Conservation (phyloP, 1,139 yeast species). For the Meyerozyma carpophila region DNA sequence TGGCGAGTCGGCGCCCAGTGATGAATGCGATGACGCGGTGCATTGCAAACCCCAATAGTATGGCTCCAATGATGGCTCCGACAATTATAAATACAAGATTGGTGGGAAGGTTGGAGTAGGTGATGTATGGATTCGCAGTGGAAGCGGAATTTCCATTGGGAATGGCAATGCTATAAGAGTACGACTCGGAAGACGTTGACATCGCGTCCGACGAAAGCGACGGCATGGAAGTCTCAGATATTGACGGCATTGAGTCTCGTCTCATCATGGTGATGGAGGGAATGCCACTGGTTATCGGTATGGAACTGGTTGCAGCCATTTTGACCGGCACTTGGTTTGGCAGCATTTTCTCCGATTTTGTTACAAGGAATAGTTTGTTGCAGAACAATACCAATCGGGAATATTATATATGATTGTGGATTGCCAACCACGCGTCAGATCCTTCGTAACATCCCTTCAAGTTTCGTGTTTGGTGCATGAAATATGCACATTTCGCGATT, state of each 20-base stretch:
- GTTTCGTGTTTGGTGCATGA: neutral
- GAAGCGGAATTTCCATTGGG: constrained; percentile 6
- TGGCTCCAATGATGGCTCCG: constrained; percentile 29
- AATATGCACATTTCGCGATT: neutral
- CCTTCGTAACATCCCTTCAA: neutral
- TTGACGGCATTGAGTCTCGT: neutral
- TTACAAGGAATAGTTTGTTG: neutral
- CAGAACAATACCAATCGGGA: neutral
- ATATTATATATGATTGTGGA: neutral
- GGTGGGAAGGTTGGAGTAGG: constrained; percentile 18
- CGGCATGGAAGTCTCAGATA: neutral
- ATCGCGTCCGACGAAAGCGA: constrained; percentile 2
- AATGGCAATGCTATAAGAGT: constrained; percentile 13
- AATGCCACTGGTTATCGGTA: neutral
- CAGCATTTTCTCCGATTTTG: neutral
- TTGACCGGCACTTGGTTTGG: constrained; percentile 2
- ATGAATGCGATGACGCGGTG: constrained; percentile 21
- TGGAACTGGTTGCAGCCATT: neutral
- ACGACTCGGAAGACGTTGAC: constrained; percentile 6
- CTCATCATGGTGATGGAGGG: neutral
- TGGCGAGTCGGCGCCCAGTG: constrained; percentile 24
- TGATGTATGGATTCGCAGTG: constrained; percentile 30
- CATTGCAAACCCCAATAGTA: constrained; percentile 16
- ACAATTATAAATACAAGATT: constrained; percentile 41
- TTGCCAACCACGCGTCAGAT: neutral